A percentile compares a stretch with the other conserved stretches of the same genome.
These are phyloP conservation scores for Gyromitra esculenta DNA, from an alignment of 2,329 filamentous ascomycete genomes.

Conservation along the genomic window DNA sequence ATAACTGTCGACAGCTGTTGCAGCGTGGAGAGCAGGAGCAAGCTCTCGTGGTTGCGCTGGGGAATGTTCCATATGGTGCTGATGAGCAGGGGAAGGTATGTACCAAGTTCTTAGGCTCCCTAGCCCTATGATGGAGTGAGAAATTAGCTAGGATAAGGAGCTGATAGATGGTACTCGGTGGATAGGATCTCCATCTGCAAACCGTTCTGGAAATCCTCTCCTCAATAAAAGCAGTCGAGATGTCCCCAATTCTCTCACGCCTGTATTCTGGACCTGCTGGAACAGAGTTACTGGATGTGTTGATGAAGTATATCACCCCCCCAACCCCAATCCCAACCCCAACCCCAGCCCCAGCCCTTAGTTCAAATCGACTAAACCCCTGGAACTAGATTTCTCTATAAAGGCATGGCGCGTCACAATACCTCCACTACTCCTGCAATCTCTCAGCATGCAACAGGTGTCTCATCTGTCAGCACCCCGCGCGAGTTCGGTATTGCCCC, in stretches of 20 bases:
- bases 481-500: conserved; percentile 65
- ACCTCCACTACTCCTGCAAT: conserved; percentile 43
- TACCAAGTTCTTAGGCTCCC: background rate
- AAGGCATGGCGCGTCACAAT: conserved; percentile 55
- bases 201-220: conserved; percentile 93
- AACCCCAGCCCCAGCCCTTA: conserved; percentile 67
- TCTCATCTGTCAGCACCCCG: conserved; percentile 54
- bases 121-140: background rate
- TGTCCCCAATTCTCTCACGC: conserved; percentile 84
- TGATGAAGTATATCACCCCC: conserved; percentile 87
- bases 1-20: conserved; percentile 54
- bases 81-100: conserved; percentile 57
- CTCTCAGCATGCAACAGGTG: conserved; percentile 51
- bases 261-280: conserved; percentile 83
- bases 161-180: conserved; percentile 48
- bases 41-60: conserved; percentile 55
- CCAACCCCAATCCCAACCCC: conserved; percentile 72
- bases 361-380: background rate
- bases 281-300: conserved; percentile 83
- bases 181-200: conserved; percentile 82
- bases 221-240: conserved; percentile 94
- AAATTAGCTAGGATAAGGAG: conserved; percentile 30
- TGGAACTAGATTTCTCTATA: conserved; percentile 51
- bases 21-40: conserved; percentile 57
- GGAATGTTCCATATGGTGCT: conserved; percentile 57